Conservation (phyloP, 2,329 filamentous ascomycete species). For the Grosmannia clavigera region DNA sequence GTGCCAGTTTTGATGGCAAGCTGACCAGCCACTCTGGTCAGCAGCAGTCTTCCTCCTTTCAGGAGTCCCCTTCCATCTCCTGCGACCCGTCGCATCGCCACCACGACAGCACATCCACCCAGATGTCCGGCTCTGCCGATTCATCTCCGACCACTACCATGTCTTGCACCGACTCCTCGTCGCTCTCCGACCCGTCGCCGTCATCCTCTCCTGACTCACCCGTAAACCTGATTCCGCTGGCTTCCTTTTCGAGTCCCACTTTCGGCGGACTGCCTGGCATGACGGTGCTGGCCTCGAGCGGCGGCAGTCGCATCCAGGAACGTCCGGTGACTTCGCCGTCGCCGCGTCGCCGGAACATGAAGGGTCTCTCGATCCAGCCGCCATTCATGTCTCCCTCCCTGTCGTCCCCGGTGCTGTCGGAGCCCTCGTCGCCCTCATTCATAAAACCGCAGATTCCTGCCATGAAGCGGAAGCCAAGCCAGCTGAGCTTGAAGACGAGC, state of each 20-base stretch:
- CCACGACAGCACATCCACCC: slow-evolving; percentile 65
- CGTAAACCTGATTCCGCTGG: slow-evolving; percentile 57
- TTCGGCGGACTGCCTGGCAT: slow-evolving; percentile 31
- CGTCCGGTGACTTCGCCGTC: slow-evolving; percentile 57
- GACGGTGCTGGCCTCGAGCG: slow-evolving; percentile 26
- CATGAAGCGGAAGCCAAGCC: slow-evolving; percentile 63
- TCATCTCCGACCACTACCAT: slow-evolving; percentile 92
- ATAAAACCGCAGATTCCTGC: slow-evolving; percentile 66
- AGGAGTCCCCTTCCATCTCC: slow-evolving; percentile 26
- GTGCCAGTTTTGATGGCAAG: slow-evolving; percentile 24
- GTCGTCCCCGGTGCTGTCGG: slow-evolving; percentile 38
- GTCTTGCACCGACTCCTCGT: slow-evolving; percentile 84
- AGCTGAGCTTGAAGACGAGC: slow-evolving; percentile 64
- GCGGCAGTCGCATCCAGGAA: slow-evolving; percentile 18
- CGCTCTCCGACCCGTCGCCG: slow-evolving; percentile 79
- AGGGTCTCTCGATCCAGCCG: slow-evolving; percentile 68
- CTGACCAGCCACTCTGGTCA: slow-evolving; percentile 12
- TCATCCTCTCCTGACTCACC: slow-evolving; percentile 89
- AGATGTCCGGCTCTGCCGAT: slow-evolving; percentile 72
- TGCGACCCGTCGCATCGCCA: slow-evolving; percentile 51
- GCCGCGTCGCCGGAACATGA: slow-evolving; percentile 69
- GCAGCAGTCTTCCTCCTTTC: slow-evolving; percentile 16
- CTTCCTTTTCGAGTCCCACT: slow-evolving; percentile 51
- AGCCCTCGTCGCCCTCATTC: slow-evolving; percentile 62
- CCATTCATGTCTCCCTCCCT: slow-evolving; percentile 36